phyloP scores from a whole-genome alignment of 331 rosid species.

The Quercus lobata region DNA sequence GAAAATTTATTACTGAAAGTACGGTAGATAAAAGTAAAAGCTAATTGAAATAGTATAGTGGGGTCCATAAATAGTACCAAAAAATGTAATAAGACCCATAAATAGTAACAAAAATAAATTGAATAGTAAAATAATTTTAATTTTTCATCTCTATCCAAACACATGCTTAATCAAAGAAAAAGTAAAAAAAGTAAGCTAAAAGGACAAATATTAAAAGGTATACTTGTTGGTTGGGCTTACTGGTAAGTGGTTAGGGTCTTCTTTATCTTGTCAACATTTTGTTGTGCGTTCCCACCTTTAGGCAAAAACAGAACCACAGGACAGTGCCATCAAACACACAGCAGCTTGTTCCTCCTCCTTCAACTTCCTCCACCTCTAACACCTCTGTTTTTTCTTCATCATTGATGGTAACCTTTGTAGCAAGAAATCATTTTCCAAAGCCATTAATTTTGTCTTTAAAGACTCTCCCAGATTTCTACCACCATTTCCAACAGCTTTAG shows the following conservation, averaged over 20 bases:
- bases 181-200: neutral
- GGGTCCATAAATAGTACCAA: too few relatives aligned
- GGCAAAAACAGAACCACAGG: constrained; percentile 48
- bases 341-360: constrained; percentile 85
- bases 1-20: too few relatives aligned
- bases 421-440: constrained; percentile 29
- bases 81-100: too few relatives aligned
- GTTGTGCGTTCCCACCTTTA: neutral
- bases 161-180: neutral
- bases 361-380: constrained; percentile 32
- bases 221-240: neutral
- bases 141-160: too few relatives aligned
- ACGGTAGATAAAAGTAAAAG: too few relatives aligned
- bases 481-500: too few relatives aligned
- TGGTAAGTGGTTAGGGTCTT: neutral
- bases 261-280: neutral
- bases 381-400: constrained; percentile 46
- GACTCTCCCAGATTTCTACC: too few relatives aligned
- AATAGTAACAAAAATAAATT: too few relatives aligned
- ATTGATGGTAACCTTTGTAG: constrained; percentile 20
- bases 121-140: too few relatives aligned
- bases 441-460: constrained; percentile 20
- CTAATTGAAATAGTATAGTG: too few relatives aligned
- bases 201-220: neutral
- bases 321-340: constrained; percentile 63